A percentile compares a stretch with the other conserved stretches of the same genome.
Conservation (phyloP, 2,329 filamentous ascomycete species). For the Fusarium sp. region DNA sequence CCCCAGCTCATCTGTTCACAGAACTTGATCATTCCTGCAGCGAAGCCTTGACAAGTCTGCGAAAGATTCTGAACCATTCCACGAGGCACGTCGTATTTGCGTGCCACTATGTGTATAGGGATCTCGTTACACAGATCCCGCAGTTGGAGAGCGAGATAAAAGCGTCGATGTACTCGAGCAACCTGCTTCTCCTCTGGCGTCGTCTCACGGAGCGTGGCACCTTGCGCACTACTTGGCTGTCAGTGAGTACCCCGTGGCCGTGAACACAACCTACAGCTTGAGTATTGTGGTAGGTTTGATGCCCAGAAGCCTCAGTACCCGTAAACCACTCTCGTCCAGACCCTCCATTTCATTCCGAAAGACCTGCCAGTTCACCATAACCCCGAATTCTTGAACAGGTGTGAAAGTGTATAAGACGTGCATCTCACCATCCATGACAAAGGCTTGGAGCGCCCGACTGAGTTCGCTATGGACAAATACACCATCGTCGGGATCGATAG, state of each 20-base stretch:
- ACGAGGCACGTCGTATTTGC: constrained; percentile 76
- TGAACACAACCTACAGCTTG: constrained; percentile 63
- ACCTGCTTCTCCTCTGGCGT: constrained; percentile 69
- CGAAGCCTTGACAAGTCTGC: constrained; percentile 81
- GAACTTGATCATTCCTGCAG: constrained; percentile 82
- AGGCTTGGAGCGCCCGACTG: constrained; percentile 72
- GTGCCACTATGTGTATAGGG: constrained; percentile 74
- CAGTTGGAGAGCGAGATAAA: constrained; percentile 81
- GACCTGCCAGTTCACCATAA: constrained; percentile 75
- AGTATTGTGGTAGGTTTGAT: constrained; percentile 75
- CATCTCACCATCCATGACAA: constrained; percentile 85
- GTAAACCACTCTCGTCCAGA: constrained; percentile 76
- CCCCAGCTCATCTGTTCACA: constrained; percentile 81
- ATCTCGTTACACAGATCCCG: constrained; percentile 82
- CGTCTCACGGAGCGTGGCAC: constrained; percentile 70
- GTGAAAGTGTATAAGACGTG: constrained; percentile 83
- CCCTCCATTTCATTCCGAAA: constrained; percentile 77
- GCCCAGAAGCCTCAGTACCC: constrained; percentile 74
- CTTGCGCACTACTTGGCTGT: constrained; percentile 66
- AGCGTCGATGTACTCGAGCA: constrained; percentile 74
- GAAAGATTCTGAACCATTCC: constrained; percentile 77
- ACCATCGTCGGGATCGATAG: constrained; percentile 79
- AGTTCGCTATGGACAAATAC: constrained; percentile 78
- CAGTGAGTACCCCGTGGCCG: constrained; percentile 11
- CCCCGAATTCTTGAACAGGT: constrained; percentile 69